phyloP scores from a whole-genome alignment of 2,329 filamentous ascomycete species.

The Phaeoacremonium minimum region DNA sequence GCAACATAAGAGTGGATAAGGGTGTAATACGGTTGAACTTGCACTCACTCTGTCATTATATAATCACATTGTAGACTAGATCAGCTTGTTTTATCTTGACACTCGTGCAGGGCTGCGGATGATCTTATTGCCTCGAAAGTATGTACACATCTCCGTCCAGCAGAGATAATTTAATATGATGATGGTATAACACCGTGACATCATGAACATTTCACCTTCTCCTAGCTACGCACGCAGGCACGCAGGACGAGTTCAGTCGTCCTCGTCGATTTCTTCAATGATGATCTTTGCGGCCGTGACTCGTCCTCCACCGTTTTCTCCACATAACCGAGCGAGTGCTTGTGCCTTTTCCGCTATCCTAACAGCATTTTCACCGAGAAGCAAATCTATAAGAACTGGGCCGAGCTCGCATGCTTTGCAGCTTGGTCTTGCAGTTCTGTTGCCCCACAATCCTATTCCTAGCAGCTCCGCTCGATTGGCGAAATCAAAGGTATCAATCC shows the following conservation, averaged over 20 bases:
- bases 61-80: too few relatives aligned
- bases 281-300: slow-evolving; percentile 5
- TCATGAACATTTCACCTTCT: too few relatives aligned
- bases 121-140: too few relatives aligned
- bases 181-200: too few relatives aligned
- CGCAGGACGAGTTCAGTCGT: too few relatives aligned
- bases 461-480: slow-evolving; percentile 36
- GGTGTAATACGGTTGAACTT: too few relatives aligned
- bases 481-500: slow-evolving; percentile 43
- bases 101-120: too few relatives aligned
- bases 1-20: background rate
- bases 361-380: slow-evolving; percentile 6
- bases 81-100: too few relatives aligned
- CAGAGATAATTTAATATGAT: too few relatives aligned
- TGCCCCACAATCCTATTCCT: slow-evolving; percentile 30
- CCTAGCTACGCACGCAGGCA: too few relatives aligned
- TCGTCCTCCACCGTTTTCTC: slow-evolving; percentile 5
- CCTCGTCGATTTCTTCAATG: slow-evolving; percentile 1
- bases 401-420: slow-evolving; percentile 10
- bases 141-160: too few relatives aligned
- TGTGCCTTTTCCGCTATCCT: slow-evolving; percentile 6
- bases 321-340: slow-evolving; percentile 5
- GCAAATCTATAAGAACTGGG: slow-evolving; percentile 8
- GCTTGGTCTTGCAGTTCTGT: slow-evolving; percentile 3
- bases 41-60: too few relatives aligned